These are phyloP conservation scores for Uronychia setigera DNA, from an alignment of 73 alveolate genomes.

Conservation along the genomic window DNA sequence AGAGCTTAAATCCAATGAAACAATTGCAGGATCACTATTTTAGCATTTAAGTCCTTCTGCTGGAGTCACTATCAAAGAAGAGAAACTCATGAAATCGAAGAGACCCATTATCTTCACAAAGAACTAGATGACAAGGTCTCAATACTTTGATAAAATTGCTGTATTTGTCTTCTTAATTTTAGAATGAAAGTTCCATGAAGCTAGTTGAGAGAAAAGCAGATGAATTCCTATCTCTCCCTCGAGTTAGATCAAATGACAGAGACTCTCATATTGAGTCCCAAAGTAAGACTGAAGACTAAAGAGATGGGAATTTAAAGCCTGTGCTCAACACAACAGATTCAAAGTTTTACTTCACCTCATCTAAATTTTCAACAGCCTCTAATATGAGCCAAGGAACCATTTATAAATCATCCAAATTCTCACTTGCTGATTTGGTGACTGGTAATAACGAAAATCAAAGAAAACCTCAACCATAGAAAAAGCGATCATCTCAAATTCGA, in stretches of 20 bases:
- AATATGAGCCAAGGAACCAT: background rate
- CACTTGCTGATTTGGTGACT: background rate
- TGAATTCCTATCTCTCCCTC: background rate
- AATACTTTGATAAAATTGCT: background rate
- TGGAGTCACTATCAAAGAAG: background rate
- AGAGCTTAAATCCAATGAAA: background rate
- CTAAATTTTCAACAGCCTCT: background rate
- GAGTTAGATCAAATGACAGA: background rate
- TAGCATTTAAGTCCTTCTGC: background rate
- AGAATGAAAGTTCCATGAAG: background rate
- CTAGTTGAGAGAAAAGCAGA: background rate
- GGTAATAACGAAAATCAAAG: too few relatives aligned
- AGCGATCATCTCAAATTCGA: too few relatives aligned
- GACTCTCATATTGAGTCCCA: background rate
- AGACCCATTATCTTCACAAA: background rate
- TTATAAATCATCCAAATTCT: background rate
- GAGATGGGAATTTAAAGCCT: background rate
- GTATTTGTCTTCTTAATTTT: background rate
- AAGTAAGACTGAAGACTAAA: background rate
- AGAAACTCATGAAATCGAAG: background rate
- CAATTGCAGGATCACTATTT: background rate
- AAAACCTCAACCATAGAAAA: too few relatives aligned
- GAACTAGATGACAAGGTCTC: background rate
- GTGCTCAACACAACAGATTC: background rate
- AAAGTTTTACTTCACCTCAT: background rate